Base-by-base conservation (phyloP, 2,329 filamentous ascomycete genomes). In the Microdochium nivale region DNA sequence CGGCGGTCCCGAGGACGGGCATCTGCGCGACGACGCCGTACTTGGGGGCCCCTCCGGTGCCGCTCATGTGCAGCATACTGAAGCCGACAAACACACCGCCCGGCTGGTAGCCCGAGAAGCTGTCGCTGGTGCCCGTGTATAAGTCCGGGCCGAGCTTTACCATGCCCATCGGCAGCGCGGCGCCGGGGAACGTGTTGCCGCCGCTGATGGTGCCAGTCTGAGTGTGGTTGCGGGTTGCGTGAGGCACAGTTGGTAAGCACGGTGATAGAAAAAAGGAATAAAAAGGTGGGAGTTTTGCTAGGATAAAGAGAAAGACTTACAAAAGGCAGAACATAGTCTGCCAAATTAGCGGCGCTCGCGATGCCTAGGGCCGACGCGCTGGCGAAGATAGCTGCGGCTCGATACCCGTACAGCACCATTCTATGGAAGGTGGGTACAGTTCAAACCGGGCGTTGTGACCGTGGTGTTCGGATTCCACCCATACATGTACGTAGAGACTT, bases 41-140 rank as follows among this genome's bases (percentile, higher is more conserved):
- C 62, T 87, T 87, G 1, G 84, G 82, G 1, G 81, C 81, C 1
- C 84, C 84, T 8, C 84, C 84, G 0, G 83, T 88, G 2, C 83
- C 83, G 54, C 77, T 79, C 60, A 85, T 81, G 56, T 86, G 83
- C 59, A 85, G 78, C 75, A 85, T 72, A 53, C 76, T 80, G 63
- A 84, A 83, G 19, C 79, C 81, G 2, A 74, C 78, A 56, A 84
- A 77, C 30, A 75, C 72, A 2, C 80, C 79, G 25, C 64, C 65
- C 0, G 71, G 59, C 47, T 72, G 68, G 54, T 78, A 81, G 16
- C 78, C 78, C 2, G 76, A 79, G 57, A 80, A 80, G 23, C 71
- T 70, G 55, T 80, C 77, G 10, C 65, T 66, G n/a, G n/a, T n/a
- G 13, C 73, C 74, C 13, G 69, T 71, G 51, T 75, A 70, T 13